A percentile compares a stretch with the other conserved stretches of the same genome.
Evolutionary conservation across 78 protist genomes (phyloP).

Genomic region (Dictyostelium purpureum): DNA sequence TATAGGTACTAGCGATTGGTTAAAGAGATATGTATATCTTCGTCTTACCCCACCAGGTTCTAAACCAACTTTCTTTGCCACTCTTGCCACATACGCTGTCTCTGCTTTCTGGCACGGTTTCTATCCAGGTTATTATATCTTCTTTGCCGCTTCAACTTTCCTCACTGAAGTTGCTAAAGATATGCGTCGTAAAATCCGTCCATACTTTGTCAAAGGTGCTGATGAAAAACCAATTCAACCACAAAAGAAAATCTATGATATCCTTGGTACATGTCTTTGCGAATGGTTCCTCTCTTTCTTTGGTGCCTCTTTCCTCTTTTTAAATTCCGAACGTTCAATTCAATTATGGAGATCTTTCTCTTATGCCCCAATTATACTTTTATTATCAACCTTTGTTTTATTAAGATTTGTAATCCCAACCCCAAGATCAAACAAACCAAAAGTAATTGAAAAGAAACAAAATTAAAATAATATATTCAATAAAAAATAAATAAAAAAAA

Average conservation of each 20-base stretch:
- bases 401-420: constrained; percentile 53
- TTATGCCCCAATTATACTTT: constrained; percentile 28
- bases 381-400: constrained; percentile 20
- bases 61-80: constrained; percentile 58
- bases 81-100: constrained; percentile 62
- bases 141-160: constrained; percentile 48
- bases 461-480: not conserved
- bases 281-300: constrained; percentile 65
- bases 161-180: constrained; percentile 81
- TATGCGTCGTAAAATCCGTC: constrained; percentile 77
- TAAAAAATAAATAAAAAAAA: not conserved
- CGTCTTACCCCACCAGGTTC: constrained; percentile 71
- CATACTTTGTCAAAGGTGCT: constrained; percentile 36
- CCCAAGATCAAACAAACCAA: constrained; percentile 37
- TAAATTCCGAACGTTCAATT: constrained; percentile 20
- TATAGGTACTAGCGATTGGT: constrained; percentile 81
- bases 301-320: constrained; percentile 49
- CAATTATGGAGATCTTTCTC: constrained; percentile 11
- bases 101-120: constrained; percentile 91
- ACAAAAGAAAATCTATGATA: constrained; percentile 33
- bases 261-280: constrained; percentile 19
- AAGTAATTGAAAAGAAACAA: not conserved
- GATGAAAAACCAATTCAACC: constrained; percentile 53
- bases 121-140: constrained; percentile 86
- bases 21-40: constrained; percentile 74